Conservation (phyloP, 495 filamentous ascomycete genomes). For the Annulohypoxylon nitens region DNA sequence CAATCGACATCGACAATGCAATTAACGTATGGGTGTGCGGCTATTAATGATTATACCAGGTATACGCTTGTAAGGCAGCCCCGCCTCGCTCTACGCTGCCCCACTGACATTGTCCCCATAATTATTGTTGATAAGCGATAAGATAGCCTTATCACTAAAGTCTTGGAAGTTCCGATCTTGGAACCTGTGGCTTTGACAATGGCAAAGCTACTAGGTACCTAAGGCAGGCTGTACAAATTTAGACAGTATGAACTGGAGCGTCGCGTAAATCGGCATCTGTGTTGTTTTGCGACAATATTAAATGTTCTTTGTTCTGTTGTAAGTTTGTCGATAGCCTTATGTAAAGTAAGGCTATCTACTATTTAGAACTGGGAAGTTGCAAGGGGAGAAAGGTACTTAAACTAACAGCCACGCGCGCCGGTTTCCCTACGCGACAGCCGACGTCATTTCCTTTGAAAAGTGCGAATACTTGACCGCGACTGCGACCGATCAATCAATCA, state of each 20-base stretch:
- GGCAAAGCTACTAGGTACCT: background rate
- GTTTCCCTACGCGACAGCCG: slow-evolving; percentile 10
- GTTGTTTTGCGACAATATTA: background rate
- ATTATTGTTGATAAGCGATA: slow-evolving; percentile 32
- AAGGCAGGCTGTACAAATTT: background rate
- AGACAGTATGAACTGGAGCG: background rate
- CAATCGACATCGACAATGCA: background rate
- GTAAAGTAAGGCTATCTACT: slow-evolving; percentile 3
- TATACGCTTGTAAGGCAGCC: slow-evolving; percentile 24
- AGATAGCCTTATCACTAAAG: slow-evolving; percentile 23
- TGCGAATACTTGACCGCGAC: background rate
- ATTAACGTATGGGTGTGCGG: background rate
- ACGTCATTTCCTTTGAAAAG: slow-evolving; percentile 14
- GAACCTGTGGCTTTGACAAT: slow-evolving; percentile 9
- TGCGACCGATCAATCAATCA: slow-evolving; percentile 1
- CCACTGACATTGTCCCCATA: slow-evolving; percentile 4
- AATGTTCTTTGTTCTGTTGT: background rate
- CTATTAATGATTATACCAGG: slow-evolving; percentile 11
- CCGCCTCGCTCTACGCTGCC: slow-evolving; percentile 10
- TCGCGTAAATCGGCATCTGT: background rate
- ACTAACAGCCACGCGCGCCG: background rate
- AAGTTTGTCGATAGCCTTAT: background rate
- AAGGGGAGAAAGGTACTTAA: background rate
- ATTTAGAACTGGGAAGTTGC: background rate
- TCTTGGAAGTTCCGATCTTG: background rate